phyloP scores from a whole-genome alignment of 2,329 filamentous ascomycete species.

The Talaromyces rugulosus region DNA sequence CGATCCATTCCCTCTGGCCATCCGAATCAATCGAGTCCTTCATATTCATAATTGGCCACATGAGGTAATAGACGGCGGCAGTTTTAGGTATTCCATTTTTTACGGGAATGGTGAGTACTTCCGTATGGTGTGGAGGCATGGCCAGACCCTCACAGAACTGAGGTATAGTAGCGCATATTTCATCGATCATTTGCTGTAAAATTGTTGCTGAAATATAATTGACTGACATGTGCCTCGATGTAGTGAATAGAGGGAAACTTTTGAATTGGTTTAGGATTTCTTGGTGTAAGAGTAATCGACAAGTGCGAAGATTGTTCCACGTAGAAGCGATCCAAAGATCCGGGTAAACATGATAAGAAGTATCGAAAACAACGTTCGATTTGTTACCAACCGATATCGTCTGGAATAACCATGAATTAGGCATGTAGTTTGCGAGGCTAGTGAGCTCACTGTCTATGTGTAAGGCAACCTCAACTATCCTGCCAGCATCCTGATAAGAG shows the following conservation, averaged over 20 bases:
- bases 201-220: not conserved
- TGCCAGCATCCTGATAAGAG: not conserved
- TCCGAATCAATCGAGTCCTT: slow-evolving; percentile 5
- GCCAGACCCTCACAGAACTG: slow-evolving; percentile 3
- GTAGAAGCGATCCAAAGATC: slow-evolving; percentile 15
- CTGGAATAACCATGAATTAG: slow-evolving; percentile 4
- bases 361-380: not conserved
- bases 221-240: not conserved
- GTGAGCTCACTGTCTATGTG: not conserved
- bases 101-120: too few species aligned
- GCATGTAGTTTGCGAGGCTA: not conserved
- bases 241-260: not conserved
- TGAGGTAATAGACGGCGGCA: slow-evolving; percentile 13
- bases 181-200: not conserved
- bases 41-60: slow-evolving; percentile 14
- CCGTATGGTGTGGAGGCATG: not conserved
- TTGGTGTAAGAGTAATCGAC: slow-evolving; percentile 12
- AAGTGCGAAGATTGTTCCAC: slow-evolving; percentile 16
- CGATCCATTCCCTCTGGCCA: slow-evolving; percentile 11
- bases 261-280: slow-evolving; percentile 10
- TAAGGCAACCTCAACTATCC: not conserved
- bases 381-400: not conserved
- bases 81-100: slow-evolving; percentile 9
- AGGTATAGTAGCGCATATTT: slow-evolving; percentile 7
- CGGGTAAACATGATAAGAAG: slow-evolving; percentile 11